phyloP scores from a whole-genome alignment of 805 yeast species.

The Wickerhamiella alocasiicola region DNA sequence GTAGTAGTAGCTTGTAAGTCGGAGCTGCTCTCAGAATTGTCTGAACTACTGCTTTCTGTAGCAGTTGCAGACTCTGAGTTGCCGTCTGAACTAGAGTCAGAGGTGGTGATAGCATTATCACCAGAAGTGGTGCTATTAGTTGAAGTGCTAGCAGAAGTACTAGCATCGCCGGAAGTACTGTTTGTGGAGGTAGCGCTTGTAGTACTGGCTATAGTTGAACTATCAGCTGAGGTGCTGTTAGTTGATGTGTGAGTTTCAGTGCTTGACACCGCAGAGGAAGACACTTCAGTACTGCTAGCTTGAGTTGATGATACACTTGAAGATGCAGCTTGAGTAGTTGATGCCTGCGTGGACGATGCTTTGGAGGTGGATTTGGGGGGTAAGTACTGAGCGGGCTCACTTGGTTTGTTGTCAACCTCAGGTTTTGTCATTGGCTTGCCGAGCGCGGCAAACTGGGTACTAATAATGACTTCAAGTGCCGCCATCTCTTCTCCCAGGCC shows the following conservation, averaged over 20 bases:
- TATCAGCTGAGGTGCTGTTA: background rate
- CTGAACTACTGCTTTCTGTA: too few species aligned
- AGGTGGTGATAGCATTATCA: too few species aligned
- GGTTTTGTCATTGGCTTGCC: constrained; percentile 8
- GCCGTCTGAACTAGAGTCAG: too few species aligned
- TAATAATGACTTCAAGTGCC: constrained; percentile 52
- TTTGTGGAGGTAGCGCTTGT: background rate
- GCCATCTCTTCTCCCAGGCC: constrained; percentile 75
- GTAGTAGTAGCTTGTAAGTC: too few species aligned
- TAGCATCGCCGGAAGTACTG: background rate
- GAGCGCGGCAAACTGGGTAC: constrained; percentile 24
- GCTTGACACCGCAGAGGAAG: background rate
- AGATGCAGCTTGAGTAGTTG: background rate
- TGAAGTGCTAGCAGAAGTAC: background rate
- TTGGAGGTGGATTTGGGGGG: background rate
- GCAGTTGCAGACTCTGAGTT: too few species aligned
- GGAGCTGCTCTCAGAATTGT: too few species aligned
- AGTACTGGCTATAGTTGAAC: background rate
- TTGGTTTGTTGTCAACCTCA: background rate
- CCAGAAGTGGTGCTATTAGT: background rate
- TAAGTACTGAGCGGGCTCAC: background rate
- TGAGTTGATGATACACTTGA: background rate
- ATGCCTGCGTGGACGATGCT: background rate
- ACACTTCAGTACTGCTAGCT: background rate
- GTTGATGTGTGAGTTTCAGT: background rate